These are phyloP conservation scores for Solanum acaule DNA, from an alignment of 257 asterid genomes.

Conservation along the genomic window DNA sequence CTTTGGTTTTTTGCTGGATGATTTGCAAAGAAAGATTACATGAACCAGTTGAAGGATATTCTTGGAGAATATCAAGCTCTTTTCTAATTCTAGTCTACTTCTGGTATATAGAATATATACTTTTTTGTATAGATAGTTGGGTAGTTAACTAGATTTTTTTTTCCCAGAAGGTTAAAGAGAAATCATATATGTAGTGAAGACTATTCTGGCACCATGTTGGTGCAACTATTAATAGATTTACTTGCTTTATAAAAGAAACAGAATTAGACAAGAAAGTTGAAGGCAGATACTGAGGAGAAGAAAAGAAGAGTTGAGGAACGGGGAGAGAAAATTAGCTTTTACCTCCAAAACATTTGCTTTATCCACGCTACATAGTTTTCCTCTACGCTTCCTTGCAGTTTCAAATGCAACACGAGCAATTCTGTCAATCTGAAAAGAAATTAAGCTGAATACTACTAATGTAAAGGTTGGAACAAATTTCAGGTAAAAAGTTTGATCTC, in stretches of 20 bases:
- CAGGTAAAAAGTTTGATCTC: neutral
- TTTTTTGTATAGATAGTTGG: neutral
- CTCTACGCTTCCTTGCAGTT: constrained; percentile 82
- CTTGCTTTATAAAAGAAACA: neutral
- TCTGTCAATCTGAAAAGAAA: constrained; percentile 69
- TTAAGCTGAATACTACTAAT: neutral
- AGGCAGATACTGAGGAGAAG: neutral
- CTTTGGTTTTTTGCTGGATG: neutral
- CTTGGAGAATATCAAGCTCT: neutral
- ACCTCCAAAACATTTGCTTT: constrained; percentile 99
- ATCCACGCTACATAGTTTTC: constrained; percentile 93
- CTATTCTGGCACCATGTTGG: neutral
- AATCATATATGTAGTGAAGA: neutral
- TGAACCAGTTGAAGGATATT: neutral
- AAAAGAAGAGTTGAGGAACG: neutral
- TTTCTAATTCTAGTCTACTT: neutral
- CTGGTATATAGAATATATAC: neutral
- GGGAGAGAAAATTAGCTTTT: neutral
- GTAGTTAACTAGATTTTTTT: neutral
- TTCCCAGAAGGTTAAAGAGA: neutral
- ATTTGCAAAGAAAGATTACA: neutral
- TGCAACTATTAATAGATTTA: neutral
- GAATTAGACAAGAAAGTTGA: neutral
- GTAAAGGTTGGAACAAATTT: neutral
- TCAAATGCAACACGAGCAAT: constrained; percentile 96